Evolutionary conservation across 2,329 filamentous ascomycete species (phyloP).

Genomic region (Plectosphaerella sp.): DNA sequence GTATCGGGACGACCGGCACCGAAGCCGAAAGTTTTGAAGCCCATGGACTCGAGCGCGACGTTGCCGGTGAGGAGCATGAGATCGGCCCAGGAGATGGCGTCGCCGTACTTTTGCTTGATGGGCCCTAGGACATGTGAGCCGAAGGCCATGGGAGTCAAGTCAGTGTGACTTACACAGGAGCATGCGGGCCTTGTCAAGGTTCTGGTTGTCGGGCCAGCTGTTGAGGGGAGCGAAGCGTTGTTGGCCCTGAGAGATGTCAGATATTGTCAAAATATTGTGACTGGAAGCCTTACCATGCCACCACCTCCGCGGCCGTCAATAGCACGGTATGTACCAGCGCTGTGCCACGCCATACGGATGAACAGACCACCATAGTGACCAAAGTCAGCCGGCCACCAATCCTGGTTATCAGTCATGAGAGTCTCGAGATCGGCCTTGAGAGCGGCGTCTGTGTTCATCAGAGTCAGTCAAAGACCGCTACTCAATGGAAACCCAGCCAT

Average conservation of each 20-base stretch:
- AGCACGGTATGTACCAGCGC: conserved; percentile 73
- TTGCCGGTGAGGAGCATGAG: conserved; percentile 68
- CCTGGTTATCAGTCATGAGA: conserved; percentile 74
- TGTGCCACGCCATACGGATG: conserved; percentile 79
- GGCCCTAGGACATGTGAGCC: conserved; percentile 31
- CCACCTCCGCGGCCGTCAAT: conserved; percentile 71
- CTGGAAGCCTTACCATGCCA: conserved; percentile 39
- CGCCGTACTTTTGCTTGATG: conserved; percentile 80
- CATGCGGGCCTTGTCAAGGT: conserved; percentile 74
- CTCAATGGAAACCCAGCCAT: background rate
- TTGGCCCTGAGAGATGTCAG: conserved; percentile 44
- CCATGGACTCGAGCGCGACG: conserved; percentile 74
- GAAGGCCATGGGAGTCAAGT: background rate
- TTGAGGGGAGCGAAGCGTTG: conserved; percentile 79
- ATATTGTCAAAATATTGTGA: background rate
- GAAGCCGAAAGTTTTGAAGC: conserved; percentile 69
- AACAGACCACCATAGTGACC: conserved; percentile 79
- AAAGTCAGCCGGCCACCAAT: conserved; percentile 79
- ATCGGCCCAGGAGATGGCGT: conserved; percentile 79
- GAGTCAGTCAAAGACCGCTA: background rate
- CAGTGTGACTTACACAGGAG: conserved; percentile 41
- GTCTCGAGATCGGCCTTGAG: conserved; percentile 70
- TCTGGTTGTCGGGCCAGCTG: conserved; percentile 77
- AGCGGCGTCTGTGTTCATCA: conserved; percentile 20
- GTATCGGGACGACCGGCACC: conserved; percentile 67